These are phyloP conservation scores for Thalassia testudinum DNA, from an alignment of 116 monocot species.

Conservation along the genomic window DNA sequence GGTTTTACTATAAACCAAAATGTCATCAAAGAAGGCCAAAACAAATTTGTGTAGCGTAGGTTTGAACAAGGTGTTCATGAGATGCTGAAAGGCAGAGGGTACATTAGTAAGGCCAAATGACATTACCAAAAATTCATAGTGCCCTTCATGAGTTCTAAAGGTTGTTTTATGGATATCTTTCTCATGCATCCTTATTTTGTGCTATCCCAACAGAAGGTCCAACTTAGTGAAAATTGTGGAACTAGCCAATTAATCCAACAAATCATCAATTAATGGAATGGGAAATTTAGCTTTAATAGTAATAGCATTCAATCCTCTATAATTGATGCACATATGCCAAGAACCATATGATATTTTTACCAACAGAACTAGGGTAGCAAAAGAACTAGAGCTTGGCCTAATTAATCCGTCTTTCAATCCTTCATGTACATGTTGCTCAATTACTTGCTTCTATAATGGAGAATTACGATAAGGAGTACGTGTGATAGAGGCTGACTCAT, in stretches of 20 bases:
- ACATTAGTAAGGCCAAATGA: neutral
- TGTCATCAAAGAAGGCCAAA: neutral
- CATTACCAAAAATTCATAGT: neutral
- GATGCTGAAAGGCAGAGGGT: neutral
- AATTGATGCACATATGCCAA: neutral
- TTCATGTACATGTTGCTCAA: neutral
- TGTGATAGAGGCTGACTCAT: neutral
- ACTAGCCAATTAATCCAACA: neutral
- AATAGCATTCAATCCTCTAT: neutral
- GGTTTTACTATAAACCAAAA: neutral
- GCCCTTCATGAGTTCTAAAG: neutral
- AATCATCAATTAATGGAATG: neutral
- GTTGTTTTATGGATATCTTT: neutral
- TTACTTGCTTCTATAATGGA: no score
- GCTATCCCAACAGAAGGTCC: neutral
- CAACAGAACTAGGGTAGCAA: neutral
- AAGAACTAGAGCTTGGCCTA: neutral
- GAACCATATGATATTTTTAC: neutral
- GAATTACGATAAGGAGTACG: neutral
- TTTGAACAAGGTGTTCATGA: neutral
- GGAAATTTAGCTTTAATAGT: neutral
- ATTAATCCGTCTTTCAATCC: neutral
- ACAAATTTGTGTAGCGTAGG: neutral
- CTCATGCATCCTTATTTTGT: neutral
- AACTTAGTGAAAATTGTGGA: neutral